A percentile compares a stretch with the other conserved stretches of the same genome.
Conservation (phyloP, 2,329 filamentous ascomycete species). For the Aspergillus sp. region DNA sequence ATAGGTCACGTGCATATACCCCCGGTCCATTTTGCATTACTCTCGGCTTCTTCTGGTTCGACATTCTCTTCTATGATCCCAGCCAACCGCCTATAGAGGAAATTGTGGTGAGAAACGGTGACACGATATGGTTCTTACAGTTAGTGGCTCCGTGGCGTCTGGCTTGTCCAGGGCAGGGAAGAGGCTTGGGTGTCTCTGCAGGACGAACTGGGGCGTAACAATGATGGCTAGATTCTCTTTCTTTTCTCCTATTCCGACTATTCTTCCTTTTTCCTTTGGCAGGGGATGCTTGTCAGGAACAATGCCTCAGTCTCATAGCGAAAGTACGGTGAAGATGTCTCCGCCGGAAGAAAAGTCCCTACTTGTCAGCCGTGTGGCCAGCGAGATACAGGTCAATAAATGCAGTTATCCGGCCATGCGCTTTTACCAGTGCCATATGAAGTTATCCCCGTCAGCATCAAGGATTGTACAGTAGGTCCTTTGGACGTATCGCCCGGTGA, state of each 20-base stretch:
- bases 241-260: not conserved
- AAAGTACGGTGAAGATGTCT: too few relatives aligned
- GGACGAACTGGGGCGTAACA: too few relatives aligned
- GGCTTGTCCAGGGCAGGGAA: constrained; percentile 1
- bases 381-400: constrained; percentile 4
- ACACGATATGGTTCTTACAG: too few relatives aligned
- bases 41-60: not conserved
- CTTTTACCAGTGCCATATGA: constrained; percentile 6
- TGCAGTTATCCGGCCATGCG: constrained; percentile 26
- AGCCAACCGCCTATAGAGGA: too few relatives aligned
- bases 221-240: not conserved
- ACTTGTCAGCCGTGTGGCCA: constrained; percentile 10
- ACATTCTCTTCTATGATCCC: not conserved
- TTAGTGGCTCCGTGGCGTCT: constrained; percentile 1
- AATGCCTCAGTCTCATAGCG: too few relatives aligned
- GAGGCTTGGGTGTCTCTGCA: too few relatives aligned
- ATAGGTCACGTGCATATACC: not conserved
- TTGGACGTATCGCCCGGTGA: constrained; percentile 8
- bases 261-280: too few relatives aligned
- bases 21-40: not conserved
- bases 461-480: constrained; percentile 9
- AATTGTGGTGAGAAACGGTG: too few relatives aligned
- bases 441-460: constrained; percentile 6
- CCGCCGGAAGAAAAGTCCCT: not conserved
- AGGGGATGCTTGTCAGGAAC: too few relatives aligned